These are phyloP conservation scores for Roridomyces roridus DNA, from an alignment of 768 basidiomycete genomes.

Conservation along the genomic window DNA sequence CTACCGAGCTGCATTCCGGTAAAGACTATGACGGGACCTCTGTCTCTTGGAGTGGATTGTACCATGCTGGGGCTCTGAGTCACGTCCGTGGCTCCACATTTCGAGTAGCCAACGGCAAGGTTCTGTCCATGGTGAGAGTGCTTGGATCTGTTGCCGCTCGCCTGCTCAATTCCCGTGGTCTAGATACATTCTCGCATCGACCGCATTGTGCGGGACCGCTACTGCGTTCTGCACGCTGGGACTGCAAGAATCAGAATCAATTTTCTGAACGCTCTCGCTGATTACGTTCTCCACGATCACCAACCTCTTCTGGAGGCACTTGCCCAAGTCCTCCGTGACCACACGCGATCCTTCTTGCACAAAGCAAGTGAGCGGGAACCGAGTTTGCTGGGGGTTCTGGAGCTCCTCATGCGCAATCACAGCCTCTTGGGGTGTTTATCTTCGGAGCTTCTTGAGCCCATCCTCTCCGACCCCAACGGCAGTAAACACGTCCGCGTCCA, in stretches of 20 bases:
- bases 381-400: constrained; percentile 2
- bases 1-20: too few relatives aligned
- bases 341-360: not conserved
- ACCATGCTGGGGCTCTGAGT: not conserved
- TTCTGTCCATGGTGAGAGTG: not conserved
- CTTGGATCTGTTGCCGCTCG: not conserved
- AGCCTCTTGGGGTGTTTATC: too few relatives aligned
- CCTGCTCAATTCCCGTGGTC: not conserved
- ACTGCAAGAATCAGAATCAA: too few relatives aligned
- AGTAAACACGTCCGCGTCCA: not conserved
- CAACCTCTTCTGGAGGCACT: not conserved
- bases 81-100: not conserved
- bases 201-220: not conserved
- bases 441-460: not conserved
- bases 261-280: not conserved
- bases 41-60: not conserved
- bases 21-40: not conserved
- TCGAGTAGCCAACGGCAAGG: not conserved
- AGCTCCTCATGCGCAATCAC: constrained; percentile 6
- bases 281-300: not conserved
- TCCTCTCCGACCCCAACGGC: not conserved
- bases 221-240: not conserved
- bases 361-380: constrained; percentile 1
- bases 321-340: not conserved
- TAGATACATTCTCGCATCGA: constrained; percentile 11